Base-by-base conservation (phyloP, 768 basidiomycete species). In the Tubosaeta sp. region DNA sequence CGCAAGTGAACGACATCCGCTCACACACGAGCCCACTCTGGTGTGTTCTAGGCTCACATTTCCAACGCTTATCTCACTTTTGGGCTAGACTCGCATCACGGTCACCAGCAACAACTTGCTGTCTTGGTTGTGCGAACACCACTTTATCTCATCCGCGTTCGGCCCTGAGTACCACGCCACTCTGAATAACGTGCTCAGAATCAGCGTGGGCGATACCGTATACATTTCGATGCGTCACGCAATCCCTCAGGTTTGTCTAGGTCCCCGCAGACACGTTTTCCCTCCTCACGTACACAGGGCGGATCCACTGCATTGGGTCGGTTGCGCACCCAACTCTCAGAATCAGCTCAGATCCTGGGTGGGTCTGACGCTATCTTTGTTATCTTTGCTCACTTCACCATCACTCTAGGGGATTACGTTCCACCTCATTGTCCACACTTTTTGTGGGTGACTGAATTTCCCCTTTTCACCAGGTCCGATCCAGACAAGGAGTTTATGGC, bases 391-490 rank as follows among this genome's bases (percentile, higher is more conserved):
- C 48, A 60, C 48, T 53, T 29, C 43, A 51, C 57, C 60, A 22
- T 22, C 22, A 29, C 29, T 45, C 16, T 60, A 86, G 88, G 84
- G 47, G 77, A 82, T 45, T 76, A 85, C 52, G 68, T 65, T 14
- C 75, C 85, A 11, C 71, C 84, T 4, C 49, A 74, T 27, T 70
- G 71, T 25, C 91, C 91, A 44, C 86, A 91, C 67, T 95, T 97
- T 70, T 76, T 95, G 17, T 97, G 95, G 95, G 82, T 97, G 48
- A 95, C 92, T 5, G 93, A 95, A 67, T 97, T 97, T 67, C 95
- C 95, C 13, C 77, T 97, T 22, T 97, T 95, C 73, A 84, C 94
- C 14, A 83, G 77, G 29, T 83, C 86, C 34, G 94, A 97, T 67
- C 76, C 78, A 50, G 94, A 97, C 73, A 97, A 97, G 71, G 84